These are phyloP conservation scores for Ophiostoma australiae DNA, from an alignment of 2,329 filamentous ascomycete species.

Conservation along the genomic window DNA sequence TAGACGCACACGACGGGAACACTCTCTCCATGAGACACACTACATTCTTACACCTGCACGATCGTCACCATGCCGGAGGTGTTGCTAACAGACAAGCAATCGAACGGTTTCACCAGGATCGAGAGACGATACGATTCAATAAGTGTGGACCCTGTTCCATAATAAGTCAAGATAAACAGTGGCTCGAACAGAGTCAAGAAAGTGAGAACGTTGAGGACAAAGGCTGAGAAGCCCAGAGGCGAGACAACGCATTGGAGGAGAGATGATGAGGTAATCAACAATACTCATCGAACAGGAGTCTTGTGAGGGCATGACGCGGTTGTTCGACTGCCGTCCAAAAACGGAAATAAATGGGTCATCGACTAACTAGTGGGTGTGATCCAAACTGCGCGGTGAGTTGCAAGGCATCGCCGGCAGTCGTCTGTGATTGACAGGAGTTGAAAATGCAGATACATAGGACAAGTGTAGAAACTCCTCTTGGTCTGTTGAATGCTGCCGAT, in stretches of 20 bases:
- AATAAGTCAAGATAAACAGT: conserved; percentile 10
- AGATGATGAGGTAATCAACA: neutral
- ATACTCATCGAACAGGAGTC: neutral
- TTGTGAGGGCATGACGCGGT: neutral
- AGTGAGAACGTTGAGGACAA: neutral
- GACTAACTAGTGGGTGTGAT: neutral
- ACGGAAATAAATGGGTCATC: neutral
- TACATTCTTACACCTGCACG: too few species aligned
- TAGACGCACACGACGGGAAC: neutral
- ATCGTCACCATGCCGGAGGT: neutral
- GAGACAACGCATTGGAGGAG: neutral
- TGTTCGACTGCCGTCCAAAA: neutral
- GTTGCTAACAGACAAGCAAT: neutral
- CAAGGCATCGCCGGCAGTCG: neutral
- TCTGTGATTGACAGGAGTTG: neutral
- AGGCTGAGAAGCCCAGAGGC: neutral
- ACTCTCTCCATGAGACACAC: too few species aligned
- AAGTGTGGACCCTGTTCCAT: neutral
- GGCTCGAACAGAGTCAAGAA: neutral
- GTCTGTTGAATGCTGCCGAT: neutral
- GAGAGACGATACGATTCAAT: neutral
- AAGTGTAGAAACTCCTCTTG: neutral
- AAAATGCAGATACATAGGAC: neutral
- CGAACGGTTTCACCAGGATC: neutral
- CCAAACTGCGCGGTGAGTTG: neutral